A percentile compares a stretch with the other conserved stretches of the same genome.
phyloP scores from a whole-genome alignment of 257 asterid species.

The Cordia subcordata region DNA sequence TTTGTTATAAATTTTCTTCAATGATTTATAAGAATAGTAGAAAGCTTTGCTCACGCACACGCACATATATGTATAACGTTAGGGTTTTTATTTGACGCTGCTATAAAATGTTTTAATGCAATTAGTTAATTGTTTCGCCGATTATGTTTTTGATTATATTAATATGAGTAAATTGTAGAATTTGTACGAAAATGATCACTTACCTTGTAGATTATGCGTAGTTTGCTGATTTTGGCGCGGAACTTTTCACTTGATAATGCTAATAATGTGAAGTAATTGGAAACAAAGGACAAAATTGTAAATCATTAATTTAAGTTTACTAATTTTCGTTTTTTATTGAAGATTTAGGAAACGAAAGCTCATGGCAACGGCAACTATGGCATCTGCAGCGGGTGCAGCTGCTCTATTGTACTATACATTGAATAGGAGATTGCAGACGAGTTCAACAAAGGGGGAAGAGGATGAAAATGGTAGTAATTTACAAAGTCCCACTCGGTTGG shows the following conservation, averaged over 20 bases:
- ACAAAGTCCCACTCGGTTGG: constrained; percentile 42
- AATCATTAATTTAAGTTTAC: background rate
- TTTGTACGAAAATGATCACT: too few species aligned
- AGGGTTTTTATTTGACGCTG: too few species aligned
- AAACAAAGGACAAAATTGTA: background rate
- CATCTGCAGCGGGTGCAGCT: constrained; percentile 99
- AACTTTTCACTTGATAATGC: background rate
- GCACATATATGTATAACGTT: too few species aligned
- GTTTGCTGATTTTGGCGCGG: background rate
- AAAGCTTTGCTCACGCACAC: background rate
- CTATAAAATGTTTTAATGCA: background rate
- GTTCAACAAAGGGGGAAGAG: constrained; percentile 38
- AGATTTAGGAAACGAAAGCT: constrained; percentile 40
- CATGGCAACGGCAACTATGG: constrained; percentile 99
- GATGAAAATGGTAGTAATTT: constrained; percentile 52
- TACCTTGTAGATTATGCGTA: too few species aligned
- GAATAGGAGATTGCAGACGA: constrained; percentile 58
- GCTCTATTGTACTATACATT: constrained; percentile 89
- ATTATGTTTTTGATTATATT: background rate
- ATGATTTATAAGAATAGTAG: background rate
- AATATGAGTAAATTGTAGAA: too few species aligned
- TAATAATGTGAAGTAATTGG: background rate
- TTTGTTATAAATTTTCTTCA: background rate
- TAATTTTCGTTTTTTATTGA: constrained; percentile 4
- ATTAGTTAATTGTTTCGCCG: too few species aligned